Conservation (phyloP, 305 asterid species). For the Fraxinus baroniana region DNA sequence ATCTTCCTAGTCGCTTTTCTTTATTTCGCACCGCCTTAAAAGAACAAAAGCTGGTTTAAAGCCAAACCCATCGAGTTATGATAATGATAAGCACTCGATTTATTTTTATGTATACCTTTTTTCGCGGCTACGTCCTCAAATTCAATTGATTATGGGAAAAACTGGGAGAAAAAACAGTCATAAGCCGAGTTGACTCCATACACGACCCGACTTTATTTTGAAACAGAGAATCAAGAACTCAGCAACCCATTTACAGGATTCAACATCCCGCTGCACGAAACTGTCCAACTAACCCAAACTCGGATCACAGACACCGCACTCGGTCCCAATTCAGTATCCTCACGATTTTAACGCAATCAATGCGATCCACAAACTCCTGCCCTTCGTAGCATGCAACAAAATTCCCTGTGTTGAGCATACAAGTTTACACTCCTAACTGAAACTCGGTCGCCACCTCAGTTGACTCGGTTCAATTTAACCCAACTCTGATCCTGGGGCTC, state of each 20-base stretch:
- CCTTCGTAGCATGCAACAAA: slow-evolving; percentile 23
- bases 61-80: background rate
- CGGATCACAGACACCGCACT: slow-evolving; percentile 9
- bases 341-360: slow-evolving; percentile 1
- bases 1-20: background rate
- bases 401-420: background rate
- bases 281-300: background rate
- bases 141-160: background rate
- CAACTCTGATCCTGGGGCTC: background rate
- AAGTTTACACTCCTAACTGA: slow-evolving; percentile 2
- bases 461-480: slow-evolving; percentile 5
- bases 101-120: background rate
- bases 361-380: slow-evolving; percentile 2
- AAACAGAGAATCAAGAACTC: background rate
- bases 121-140: background rate
- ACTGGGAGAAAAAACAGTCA: background rate
- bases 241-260: background rate
- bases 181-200: background rate
- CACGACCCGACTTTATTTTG: background rate
- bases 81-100: background rate
- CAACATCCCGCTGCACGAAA: slow-evolving; percentile 4
- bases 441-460: slow-evolving; percentile 23
- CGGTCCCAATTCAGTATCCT: background rate
- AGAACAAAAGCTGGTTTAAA: slow-evolving; percentile 23
- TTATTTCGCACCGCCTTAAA: slow-evolving; percentile 25